Conservation (phyloP, 2,329 filamentous ascomycete genomes). For the Gnomoniopsis sp. region DNA sequence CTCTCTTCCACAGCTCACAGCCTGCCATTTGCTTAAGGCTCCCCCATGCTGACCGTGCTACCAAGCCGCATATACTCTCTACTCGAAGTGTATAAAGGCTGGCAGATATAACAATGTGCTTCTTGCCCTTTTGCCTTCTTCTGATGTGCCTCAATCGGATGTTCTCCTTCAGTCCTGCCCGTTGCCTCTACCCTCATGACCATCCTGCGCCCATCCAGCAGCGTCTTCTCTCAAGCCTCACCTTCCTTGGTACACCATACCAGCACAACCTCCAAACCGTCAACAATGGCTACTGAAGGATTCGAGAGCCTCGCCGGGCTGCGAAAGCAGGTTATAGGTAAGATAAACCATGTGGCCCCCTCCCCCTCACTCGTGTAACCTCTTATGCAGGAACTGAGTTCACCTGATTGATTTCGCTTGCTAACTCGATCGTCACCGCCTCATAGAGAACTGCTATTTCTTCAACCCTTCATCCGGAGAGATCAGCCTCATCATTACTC, state of each 20-base stretch:
- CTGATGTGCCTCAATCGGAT: neutral
- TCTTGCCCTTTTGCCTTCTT: neutral
- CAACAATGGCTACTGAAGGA: conserved; percentile 1
- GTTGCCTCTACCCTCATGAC: conserved; percentile 8
- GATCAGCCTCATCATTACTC: conserved; percentile 23
- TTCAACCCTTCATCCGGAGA: conserved; percentile 19
- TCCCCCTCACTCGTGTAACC: neutral
- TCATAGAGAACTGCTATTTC: conserved; percentile 28
- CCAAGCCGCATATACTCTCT: neutral
- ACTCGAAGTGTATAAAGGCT: neutral
- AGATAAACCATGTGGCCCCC: neutral
- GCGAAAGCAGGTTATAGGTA: conserved; percentile 14
- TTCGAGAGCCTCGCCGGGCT: conserved; percentile 1
- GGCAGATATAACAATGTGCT: conserved; percentile 4
- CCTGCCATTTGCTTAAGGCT: neutral
- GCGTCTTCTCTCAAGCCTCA: conserved; percentile 2
- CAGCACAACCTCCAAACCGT: neutral
- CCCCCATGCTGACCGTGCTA: neutral
- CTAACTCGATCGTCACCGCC: neutral
- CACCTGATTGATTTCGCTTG: neutral
- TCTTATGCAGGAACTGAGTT: neutral
- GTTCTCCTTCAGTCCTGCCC: neutral
- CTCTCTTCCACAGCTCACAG: neutral
- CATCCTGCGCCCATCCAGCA: conserved; percentile 4
- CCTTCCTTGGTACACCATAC: neutral